Evolutionary conservation across 1,284 basidiomycete species (phyloP).

Genomic region (Leccinum griseonigrum): DNA sequence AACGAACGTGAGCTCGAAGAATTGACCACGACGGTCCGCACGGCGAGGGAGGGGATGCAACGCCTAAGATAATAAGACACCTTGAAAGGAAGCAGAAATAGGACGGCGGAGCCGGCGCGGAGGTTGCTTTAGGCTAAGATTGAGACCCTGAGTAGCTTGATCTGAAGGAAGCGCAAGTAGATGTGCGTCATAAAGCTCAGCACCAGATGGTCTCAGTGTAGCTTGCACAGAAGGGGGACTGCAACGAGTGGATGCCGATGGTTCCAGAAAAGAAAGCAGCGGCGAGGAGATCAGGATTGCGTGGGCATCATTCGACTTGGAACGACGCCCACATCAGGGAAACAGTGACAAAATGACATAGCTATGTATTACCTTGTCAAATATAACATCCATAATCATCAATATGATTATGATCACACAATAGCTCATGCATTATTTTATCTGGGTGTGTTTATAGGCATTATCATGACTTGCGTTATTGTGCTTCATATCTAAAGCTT

Average conservation of each 20-base stretch:
- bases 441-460: too few relatives aligned
- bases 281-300: conserved; percentile 91
- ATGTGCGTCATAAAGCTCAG: conserved; percentile 77
- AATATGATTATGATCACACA: too few relatives aligned
- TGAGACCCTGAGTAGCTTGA: conserved; percentile 20
- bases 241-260: conserved; percentile 84
- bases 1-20: neutral
- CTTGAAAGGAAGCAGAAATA: conserved; percentile 67
- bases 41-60: neutral
- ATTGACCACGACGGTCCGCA: neutral
- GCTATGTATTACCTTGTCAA: too few relatives aligned
- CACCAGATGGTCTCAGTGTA: conserved; percentile 58
- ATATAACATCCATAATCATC: too few relatives aligned
- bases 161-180: conserved; percentile 44
- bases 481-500: too few relatives aligned
- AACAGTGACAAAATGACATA: too few relatives aligned
- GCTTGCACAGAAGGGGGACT: conserved; percentile 50
- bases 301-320: conserved; percentile 96
- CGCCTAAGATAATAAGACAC: neutral
- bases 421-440: too few relatives aligned
- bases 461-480: too few relatives aligned
- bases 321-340: conserved; percentile 81
- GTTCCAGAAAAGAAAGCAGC: conserved; percentile 82
- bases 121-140: conserved; percentile 81
- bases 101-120: conserved; percentile 96